These are phyloP conservation scores for Desmodesmus armatus DNA, from an alignment of 139 green algal genomes.

Conservation along the genomic window DNA sequence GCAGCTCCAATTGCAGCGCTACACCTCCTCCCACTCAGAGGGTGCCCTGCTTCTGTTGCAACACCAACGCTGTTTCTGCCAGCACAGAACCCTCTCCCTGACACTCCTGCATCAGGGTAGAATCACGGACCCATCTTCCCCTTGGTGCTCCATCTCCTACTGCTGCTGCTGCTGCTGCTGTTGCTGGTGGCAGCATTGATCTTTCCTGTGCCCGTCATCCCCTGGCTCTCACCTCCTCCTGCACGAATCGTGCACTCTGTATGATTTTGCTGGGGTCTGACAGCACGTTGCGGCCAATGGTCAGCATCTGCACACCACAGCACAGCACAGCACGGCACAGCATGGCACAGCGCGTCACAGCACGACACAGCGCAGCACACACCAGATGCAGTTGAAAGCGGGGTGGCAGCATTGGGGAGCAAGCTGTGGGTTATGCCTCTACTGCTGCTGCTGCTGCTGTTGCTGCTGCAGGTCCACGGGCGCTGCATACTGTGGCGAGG, in stretches of 20 bases:
- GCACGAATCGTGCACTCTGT: constrained; percentile 68
- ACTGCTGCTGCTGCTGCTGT: not conserved
- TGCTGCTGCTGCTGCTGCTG: not conserved
- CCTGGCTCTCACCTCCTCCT: constrained; percentile 62
- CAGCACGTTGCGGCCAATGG: constrained; percentile 64
- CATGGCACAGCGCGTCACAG: not conserved
- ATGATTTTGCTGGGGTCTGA: constrained; percentile 61
- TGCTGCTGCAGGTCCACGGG: too few species aligned
- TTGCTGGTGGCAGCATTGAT: not conserved
- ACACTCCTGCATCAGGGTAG: not conserved
- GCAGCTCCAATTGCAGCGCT: too few species aligned
- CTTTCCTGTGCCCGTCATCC: not conserved
- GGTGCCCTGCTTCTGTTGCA: not conserved
- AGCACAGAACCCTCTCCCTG: not conserved
- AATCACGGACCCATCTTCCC: not conserved
- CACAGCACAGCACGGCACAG: not conserved
- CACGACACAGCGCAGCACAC: not conserved
- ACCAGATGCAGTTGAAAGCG: too few species aligned
- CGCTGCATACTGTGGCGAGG: too few species aligned
- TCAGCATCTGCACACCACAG: constrained; percentile 69
- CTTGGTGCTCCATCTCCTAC: not conserved
- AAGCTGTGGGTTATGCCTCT: not conserved
- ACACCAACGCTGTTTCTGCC: not conserved
- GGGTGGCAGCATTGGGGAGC: not conserved
- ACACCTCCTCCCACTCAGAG: too few species aligned